Conservation (phyloP, 2,329 filamentous ascomycete genomes). For the Xylariaceae sp. region DNA sequence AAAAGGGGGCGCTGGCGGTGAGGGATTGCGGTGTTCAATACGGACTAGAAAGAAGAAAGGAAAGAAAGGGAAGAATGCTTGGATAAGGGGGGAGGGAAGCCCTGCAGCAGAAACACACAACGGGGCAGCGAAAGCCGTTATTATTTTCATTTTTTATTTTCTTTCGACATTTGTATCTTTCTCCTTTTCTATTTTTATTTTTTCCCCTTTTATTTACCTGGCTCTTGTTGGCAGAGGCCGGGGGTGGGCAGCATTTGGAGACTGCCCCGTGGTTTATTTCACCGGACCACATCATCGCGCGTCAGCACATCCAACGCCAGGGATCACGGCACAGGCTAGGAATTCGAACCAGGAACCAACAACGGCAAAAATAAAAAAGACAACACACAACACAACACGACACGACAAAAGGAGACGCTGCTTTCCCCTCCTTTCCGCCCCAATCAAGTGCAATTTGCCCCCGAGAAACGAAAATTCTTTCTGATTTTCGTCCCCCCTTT, state of each 20-base stretch:
- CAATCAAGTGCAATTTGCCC: too few species aligned
- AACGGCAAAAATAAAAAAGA: conserved; percentile 5
- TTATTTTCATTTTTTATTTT: too few species aligned
- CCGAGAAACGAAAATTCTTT: too few species aligned
- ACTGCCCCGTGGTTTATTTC: not conserved
- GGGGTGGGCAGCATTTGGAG: conserved; percentile 12
- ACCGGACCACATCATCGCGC: not conserved
- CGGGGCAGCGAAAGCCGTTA: not conserved
- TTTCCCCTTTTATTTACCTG: too few species aligned
- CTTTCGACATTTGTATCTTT: too few species aligned
- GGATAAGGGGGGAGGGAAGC: not conserved
- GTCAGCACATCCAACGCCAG: conserved; percentile 9
- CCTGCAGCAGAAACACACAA: not conserved
- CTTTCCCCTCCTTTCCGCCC: too few species aligned
- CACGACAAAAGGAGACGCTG: too few species aligned
- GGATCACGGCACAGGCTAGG: not conserved
- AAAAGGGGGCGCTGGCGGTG: too few species aligned
- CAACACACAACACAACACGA: too few species aligned
- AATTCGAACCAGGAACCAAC: not conserved
- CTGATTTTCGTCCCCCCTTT: conserved; percentile 10
- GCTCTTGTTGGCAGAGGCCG: too few species aligned
- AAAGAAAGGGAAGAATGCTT: not conserved
- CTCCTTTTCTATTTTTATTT: too few species aligned
- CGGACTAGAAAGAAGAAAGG: not conserved
- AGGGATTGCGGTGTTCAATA: too few species aligned